Evolutionary conservation across 164 flowering plant genomes (phyloP), one percentile per base, ranked within the genome.

Genomic region (Brasenia schreberi): DNA sequence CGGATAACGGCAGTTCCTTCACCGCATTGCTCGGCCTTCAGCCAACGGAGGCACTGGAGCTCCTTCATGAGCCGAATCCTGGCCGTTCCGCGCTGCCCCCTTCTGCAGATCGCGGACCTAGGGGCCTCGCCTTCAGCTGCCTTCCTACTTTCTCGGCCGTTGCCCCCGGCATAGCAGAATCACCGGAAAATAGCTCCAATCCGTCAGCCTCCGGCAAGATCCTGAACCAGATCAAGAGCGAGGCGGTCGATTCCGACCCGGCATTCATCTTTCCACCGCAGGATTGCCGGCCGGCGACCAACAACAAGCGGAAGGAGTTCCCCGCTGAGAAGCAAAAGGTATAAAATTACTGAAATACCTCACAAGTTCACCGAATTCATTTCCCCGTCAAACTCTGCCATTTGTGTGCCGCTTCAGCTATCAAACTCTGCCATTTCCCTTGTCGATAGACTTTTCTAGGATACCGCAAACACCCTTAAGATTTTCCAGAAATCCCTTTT

Each of bases 1-100:
- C 80, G 52, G 90, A 77, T 63, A 75, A 66, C 19, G 88, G 77
- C 44, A 82, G 72, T 70, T 85, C 96, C 18, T 91, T 91, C 85
- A 87, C 91, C 4, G 97, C 97, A 43, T 83, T 91, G 5, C 88
- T 91, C 62, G 93, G 78, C 43, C 84, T 91, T 7, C 87, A 91
- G 44, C 59, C 88, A 44, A 78, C 75, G 18, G 88, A 83, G 68
- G 97, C 96, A 18, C 52, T 84, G 72, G 87, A 88, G 77, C 89
- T 90, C n/a, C 74, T 88, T 0, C 88, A 88, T 77, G 68, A 75
- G 59, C 73, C 79, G 4, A 78, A 67, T 6, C 64, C 80, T 5
- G 65, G n/a, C 7, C 42, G 43, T 27, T 33, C 70, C 43, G 72
- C 74, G 66, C 68, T 19, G 43, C 63, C 59, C 60, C n/a, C 62